Percentiles rank a stretch among this genome's conserved stretches.
phyloP scores from a whole-genome alignment of 257 asterid genomes.

The Vinca minor region DNA sequence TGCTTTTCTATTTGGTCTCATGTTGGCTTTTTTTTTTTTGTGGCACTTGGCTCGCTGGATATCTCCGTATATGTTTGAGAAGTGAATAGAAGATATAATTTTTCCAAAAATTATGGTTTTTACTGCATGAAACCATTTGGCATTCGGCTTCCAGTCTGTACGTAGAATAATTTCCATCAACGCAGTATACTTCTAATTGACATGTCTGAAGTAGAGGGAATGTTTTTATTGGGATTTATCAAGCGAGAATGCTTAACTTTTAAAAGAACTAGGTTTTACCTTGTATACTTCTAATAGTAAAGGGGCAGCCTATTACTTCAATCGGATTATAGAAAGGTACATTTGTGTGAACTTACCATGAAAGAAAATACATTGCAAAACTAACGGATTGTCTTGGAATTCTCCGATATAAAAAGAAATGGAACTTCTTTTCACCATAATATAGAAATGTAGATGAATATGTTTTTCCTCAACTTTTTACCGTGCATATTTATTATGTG shows the following conservation, averaged over 20 bases:
- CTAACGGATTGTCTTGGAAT: not conserved
- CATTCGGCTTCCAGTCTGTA: not conserved
- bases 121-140: too few species aligned
- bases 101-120: not conserved
- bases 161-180: not conserved
- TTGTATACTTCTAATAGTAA: not conserved
- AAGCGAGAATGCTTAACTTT: not conserved
- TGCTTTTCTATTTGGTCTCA: not conserved
- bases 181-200: not conserved
- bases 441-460: constrained; percentile 61
- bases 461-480: constrained; percentile 7
- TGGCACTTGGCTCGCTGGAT: not conserved
- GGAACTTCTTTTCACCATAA: too few species aligned
- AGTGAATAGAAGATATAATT: not conserved
- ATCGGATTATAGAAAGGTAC: too few species aligned
- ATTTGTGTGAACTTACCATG: too few species aligned
- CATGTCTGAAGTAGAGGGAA: not conserved
- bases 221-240: not conserved
- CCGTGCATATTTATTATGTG: not conserved
- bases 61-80: not conserved
- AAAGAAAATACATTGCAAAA: not conserved
- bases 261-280: not conserved
- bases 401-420: too few species aligned
- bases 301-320: not conserved
- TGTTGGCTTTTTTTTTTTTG: not conserved